Evolutionary conservation across 176 grass and related monocot genomes (phyloP).

Genomic region (Musa troglodytarum): DNA sequence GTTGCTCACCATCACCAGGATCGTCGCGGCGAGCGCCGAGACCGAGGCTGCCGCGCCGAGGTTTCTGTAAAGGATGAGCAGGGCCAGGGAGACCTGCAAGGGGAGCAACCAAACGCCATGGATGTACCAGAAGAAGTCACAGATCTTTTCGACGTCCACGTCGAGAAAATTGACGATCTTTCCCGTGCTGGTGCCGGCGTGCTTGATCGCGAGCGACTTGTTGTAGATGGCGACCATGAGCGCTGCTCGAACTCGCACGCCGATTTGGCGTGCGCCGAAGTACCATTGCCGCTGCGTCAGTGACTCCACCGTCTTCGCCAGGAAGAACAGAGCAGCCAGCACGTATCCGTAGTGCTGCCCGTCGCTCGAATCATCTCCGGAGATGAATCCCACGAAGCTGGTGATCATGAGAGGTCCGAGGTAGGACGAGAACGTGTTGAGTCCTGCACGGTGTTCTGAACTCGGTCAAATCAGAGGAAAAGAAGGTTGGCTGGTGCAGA

Average conservation of each 20-base stretch:
- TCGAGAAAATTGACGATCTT: conserved; percentile 74
- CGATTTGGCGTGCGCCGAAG: conserved; percentile 67
- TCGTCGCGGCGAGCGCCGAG: conserved; percentile 39
- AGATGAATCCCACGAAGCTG: conserved; percentile 70
- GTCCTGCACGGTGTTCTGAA: conserved; percentile 26
- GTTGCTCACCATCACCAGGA: conserved; percentile 81
- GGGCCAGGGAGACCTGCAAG: conserved; percentile 56
- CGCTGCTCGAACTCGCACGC: conserved; percentile 51
- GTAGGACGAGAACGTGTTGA: conserved; percentile 71
- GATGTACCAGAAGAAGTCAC: conserved; percentile 84
- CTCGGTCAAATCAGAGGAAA: not conserved
- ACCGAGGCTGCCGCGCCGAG: conserved; percentile 61
- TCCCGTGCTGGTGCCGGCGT: conserved; percentile 38
- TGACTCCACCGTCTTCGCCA: conserved; percentile 73
- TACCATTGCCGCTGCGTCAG: conserved; percentile 89
- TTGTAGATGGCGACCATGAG: conserved; percentile 68
- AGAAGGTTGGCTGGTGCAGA: not conserved
- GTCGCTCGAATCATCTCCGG: conserved; percentile 26
- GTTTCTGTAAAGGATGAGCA: conserved; percentile 53
- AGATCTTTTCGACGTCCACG: conserved; percentile 63
- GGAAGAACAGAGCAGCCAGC: conserved; percentile 58
- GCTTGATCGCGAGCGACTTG: conserved; percentile 55
- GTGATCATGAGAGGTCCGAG: conserved; percentile 70
- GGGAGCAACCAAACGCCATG: conserved; percentile 89
- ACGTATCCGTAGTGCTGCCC: conserved; percentile 38